Conservation (phyloP, 345 rosid genomes). For the Linum usitatissimum region DNA sequence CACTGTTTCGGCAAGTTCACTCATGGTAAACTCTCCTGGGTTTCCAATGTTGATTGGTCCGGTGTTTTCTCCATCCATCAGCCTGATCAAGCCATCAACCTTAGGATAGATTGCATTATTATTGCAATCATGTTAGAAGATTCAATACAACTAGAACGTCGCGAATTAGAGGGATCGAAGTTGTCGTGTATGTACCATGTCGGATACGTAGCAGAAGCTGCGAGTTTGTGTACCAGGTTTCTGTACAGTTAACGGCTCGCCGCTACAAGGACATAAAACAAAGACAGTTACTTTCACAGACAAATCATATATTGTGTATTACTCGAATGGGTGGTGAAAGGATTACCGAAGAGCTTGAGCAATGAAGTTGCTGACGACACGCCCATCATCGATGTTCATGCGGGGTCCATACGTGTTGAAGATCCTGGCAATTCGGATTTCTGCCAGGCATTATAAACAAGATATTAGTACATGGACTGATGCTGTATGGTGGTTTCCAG, state of each 20-base stretch:
- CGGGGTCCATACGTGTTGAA: constrained; percentile 98
- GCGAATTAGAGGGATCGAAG: not conserved
- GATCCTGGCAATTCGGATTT: constrained; percentile 96
- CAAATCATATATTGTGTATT: too few relatives aligned
- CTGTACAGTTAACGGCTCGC: constrained; percentile 87
- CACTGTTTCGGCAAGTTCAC: constrained; percentile 79
- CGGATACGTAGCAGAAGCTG: constrained; percentile 93
- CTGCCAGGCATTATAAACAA: constrained; percentile 20
- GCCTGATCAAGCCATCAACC: constrained; percentile 93
- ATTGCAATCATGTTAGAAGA: not conserved
- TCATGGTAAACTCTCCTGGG: constrained; percentile 93
- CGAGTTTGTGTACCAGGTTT: constrained; percentile 97
- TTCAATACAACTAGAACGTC: not conserved
- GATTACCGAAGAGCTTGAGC: constrained; percentile 92
- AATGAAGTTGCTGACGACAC: constrained; percentile 98
- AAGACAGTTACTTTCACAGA: not conserved
- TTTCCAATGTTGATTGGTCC: constrained; percentile 97
- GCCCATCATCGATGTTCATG: constrained; percentile 98
- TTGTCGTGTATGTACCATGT: constrained; percentile 44
- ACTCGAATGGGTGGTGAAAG: not conserved
- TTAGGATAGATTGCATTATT: constrained; percentile 7
- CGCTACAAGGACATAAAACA: constrained; percentile 30
- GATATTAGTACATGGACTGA: not conserved
- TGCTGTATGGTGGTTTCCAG: too few relatives aligned
- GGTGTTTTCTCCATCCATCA: constrained; percentile 91